Percentiles rank a stretch among this genome's conserved stretches.
These are phyloP conservation scores for Amaranthus cruentus DNA, from an alignment of 148 eudicot species.

Conservation along the genomic window DNA sequence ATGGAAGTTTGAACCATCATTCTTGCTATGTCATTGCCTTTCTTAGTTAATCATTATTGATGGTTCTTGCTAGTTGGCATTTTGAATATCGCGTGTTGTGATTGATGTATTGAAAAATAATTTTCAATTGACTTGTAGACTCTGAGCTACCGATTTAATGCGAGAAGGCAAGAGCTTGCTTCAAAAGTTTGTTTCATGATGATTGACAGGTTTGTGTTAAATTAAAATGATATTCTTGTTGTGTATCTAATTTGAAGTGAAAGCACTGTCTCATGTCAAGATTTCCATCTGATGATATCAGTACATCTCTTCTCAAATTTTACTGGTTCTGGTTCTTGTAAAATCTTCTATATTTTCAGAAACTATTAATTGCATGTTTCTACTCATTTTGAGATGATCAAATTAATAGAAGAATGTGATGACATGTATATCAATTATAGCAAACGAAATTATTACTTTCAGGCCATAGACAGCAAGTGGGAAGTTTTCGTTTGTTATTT, in stretches of 20 bases:
- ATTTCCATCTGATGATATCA: background rate
- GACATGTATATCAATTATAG: background rate
- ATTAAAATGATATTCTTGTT: background rate
- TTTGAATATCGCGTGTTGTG: background rate
- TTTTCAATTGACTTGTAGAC: conserved; percentile 41
- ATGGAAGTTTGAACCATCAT: background rate
- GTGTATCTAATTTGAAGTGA: background rate
- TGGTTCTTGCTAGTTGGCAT: background rate
- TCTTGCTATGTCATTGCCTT: background rate
- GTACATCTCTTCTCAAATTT: background rate
- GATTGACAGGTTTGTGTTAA: conserved; percentile 65
- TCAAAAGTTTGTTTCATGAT: conserved; percentile 54
- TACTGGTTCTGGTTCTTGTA: background rate
- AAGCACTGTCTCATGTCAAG: background rate
- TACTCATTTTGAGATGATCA: background rate
- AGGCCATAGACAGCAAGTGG: background rate
- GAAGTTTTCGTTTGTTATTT: background rate
- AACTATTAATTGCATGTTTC: background rate
- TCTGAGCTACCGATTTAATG: conserved; percentile 40
- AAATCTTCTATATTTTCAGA: conserved; percentile 1
- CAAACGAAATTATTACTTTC: background rate
- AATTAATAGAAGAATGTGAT: background rate
- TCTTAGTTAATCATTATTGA: background rate
- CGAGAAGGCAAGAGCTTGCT: conserved; percentile 36
- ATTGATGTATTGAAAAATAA: background rate